These are phyloP conservation scores for Botrytis fabae DNA, from an alignment of 2,329 filamentous ascomycete species.

Conservation along the genomic window DNA sequence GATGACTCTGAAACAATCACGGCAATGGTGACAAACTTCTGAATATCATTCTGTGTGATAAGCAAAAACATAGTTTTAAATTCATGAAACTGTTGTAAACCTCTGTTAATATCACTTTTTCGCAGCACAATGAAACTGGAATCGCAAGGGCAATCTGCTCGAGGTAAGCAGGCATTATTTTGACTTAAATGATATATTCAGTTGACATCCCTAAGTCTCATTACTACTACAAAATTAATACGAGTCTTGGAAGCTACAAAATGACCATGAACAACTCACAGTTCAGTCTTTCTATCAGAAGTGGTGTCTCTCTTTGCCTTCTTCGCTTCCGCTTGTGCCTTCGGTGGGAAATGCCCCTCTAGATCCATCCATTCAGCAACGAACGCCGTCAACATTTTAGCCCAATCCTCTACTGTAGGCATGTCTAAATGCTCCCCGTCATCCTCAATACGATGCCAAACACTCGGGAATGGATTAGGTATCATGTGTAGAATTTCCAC, in stretches of 20 bases:
- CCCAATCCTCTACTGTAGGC: slow-evolving; percentile 82
- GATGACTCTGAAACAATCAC: not conserved
- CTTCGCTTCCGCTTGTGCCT: slow-evolving; percentile 20
- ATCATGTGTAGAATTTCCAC: slow-evolving; percentile 91
- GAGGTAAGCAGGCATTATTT: not conserved
- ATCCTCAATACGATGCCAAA: slow-evolving; percentile 87
- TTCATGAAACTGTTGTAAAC: not conserved
- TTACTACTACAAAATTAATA: slow-evolving; percentile 18
- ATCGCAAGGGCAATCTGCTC: not conserved
- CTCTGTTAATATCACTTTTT: not conserved
- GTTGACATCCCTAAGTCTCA: slow-evolving; percentile 3
- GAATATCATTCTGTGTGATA: not conserved
- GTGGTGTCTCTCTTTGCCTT: slow-evolving; percentile 28
- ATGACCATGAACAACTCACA: slow-evolving; percentile 38
- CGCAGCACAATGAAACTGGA: too few relatives aligned
- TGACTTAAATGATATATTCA: not conserved
- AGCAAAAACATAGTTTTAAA: not conserved
- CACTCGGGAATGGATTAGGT: slow-evolving; percentile 73
- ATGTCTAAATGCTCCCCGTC: slow-evolving; percentile 82
- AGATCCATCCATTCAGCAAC: slow-evolving; percentile 91
- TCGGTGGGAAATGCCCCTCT: slow-evolving; percentile 38
- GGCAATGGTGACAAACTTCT: not conserved
- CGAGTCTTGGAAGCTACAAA: slow-evolving; percentile 12
- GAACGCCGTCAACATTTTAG: slow-evolving; percentile 79
- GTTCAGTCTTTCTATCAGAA: slow-evolving; percentile 34